phyloP scores from a whole-genome alignment of 768 basidiomycete genomes.

The Termitomyces sp. region DNA sequence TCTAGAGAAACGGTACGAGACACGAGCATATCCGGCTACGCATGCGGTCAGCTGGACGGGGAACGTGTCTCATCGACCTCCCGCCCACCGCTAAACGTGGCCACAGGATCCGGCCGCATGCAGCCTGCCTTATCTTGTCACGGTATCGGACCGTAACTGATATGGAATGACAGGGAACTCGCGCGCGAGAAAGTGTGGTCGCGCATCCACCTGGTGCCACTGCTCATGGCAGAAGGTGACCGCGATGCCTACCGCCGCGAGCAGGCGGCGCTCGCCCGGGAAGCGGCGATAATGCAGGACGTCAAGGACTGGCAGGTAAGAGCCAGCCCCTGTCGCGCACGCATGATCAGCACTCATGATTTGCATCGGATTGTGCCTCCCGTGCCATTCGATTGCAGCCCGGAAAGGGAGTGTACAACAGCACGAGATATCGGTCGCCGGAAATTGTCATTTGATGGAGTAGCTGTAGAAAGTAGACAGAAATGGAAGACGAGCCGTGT shows the following conservation, averaged over 20 bases:
- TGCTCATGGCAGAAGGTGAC: slow-evolving; percentile 91
- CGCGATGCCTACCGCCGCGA: slow-evolving; percentile 81
- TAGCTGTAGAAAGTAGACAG: neutral
- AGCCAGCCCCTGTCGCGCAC: slow-evolving; percentile 4
- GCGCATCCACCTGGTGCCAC: slow-evolving; percentile 87
- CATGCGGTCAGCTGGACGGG: slow-evolving; percentile 51
- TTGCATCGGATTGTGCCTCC: slow-evolving; percentile 9
- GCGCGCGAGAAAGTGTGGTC: slow-evolving; percentile 93
- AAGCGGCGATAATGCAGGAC: slow-evolving; percentile 92
- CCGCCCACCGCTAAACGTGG: slow-evolving; percentile 73
- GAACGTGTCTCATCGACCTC: slow-evolving; percentile 55
- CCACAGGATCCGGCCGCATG: slow-evolving; percentile 57
- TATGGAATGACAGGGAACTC: slow-evolving; percentile 71
- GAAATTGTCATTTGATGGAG: slow-evolving; percentile 29
- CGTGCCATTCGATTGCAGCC: slow-evolving; percentile 44
- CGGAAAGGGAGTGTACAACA: slow-evolving; percentile 85
- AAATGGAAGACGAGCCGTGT: slow-evolving; percentile 1
- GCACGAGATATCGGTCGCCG: slow-evolving; percentile 56
- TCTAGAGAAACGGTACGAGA: slow-evolving; percentile 75
- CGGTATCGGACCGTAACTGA: slow-evolving; percentile 40
- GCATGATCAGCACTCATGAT: slow-evolving; percentile 15
- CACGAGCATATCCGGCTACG: slow-evolving; percentile 5
- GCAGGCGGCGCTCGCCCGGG: slow-evolving; percentile 71
- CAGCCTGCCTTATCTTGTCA: slow-evolving; percentile 34
- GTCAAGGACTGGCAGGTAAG: slow-evolving; percentile 93